Conservation (phyloP, 805 yeast genomes). For the Yarrowia deformans region DNA sequence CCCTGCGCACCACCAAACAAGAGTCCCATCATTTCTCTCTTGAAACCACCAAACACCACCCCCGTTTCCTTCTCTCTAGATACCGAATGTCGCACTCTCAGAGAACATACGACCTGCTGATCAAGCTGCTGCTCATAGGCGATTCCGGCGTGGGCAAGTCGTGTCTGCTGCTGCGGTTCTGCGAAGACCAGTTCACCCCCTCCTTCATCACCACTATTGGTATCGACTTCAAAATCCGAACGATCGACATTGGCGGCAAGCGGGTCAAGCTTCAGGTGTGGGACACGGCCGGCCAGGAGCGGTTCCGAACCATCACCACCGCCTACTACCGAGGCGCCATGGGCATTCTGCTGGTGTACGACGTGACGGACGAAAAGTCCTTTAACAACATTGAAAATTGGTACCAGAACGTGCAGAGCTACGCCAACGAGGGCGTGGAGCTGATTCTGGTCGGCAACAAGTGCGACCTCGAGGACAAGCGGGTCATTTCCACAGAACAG, state of each 20-base stretch:
- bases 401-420: slow-evolving; percentile 95
- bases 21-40: neutral
- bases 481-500: slow-evolving; percentile 88
- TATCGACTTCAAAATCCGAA: slow-evolving; percentile 96
- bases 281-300: slow-evolving; percentile 99
- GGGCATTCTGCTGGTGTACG: slow-evolving; percentile 96
- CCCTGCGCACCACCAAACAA: slow-evolving; percentile 16
- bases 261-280: slow-evolving; percentile 94
- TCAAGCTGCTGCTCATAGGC: slow-evolving; percentile 91
- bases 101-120: slow-evolving; percentile 77
- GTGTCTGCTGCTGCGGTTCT: slow-evolving; percentile 88
- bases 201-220: slow-evolving; percentile 97
- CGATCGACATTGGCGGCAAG: slow-evolving; percentile 91
- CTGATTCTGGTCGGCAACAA: slow-evolving; percentile 94
- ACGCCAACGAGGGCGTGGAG: slow-evolving; percentile 96
- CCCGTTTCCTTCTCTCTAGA: neutral
- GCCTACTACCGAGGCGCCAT: slow-evolving; percentile 99
- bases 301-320: slow-evolving; percentile 96
- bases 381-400: slow-evolving; percentile 92
- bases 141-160: slow-evolving; percentile 71
- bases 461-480: slow-evolving; percentile 85
- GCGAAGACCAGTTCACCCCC: slow-evolving; percentile 96
- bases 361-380: slow-evolving; percentile 95
- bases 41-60: neutral
- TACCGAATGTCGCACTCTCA: slow-evolving; percentile 40